These are phyloP conservation scores for Massariosphaeria phaeospora DNA, from an alignment of 495 filamentous ascomycete species.

Conservation along the genomic window DNA sequence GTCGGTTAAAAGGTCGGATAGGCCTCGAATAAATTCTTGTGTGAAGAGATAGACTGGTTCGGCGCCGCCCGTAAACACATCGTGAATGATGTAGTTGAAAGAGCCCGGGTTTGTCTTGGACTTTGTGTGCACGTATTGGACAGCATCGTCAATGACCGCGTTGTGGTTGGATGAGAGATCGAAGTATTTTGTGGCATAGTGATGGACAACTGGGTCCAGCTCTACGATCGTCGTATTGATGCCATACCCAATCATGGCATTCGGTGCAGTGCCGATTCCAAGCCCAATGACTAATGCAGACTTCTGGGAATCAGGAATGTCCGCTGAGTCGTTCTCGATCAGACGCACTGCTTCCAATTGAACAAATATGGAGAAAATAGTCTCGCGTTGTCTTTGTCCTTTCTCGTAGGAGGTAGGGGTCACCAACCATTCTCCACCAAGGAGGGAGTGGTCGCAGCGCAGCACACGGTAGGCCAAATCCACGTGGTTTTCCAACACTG, in stretches of 20 bases:
- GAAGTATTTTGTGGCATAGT: constrained; percentile 80
- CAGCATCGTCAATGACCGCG: constrained; percentile 74
- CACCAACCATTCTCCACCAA: constrained; percentile 88
- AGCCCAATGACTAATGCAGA: constrained; percentile 86
- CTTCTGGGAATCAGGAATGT: constrained; percentile 55
- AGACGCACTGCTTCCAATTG: constrained; percentile 89
- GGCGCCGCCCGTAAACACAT: constrained; percentile 97
- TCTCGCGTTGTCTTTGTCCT: constrained; percentile 56
- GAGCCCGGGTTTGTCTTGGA: constrained; percentile 42
- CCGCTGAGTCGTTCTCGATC: constrained; percentile 45
- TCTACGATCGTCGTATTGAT: constrained; percentile 91
- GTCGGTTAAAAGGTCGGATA: constrained; percentile 64
- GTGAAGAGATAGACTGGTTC: constrained; percentile 89
- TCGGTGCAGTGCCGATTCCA: constrained; percentile 85
- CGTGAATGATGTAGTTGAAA: constrained; percentile 92
- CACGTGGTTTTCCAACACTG: constrained; percentile 66
- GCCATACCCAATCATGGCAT: constrained; percentile 78
- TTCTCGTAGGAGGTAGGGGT: constrained; percentile 40
- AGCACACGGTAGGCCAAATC: constrained; percentile 70
- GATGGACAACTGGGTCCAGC: constrained; percentile 82
- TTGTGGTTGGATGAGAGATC: constrained; percentile 71
- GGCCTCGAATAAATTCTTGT: constrained; percentile 64
- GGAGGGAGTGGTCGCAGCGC: constrained; percentile 87
- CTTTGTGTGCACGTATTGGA: constrained; percentile 60
- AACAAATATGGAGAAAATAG: constrained; percentile 87